Percentiles rank a stretch among this genome's conserved stretches.
Evolutionary conservation across 1,139 yeast genomes (phyloP).

Genomic region (Pneumocystis oryctolagi): DNA sequence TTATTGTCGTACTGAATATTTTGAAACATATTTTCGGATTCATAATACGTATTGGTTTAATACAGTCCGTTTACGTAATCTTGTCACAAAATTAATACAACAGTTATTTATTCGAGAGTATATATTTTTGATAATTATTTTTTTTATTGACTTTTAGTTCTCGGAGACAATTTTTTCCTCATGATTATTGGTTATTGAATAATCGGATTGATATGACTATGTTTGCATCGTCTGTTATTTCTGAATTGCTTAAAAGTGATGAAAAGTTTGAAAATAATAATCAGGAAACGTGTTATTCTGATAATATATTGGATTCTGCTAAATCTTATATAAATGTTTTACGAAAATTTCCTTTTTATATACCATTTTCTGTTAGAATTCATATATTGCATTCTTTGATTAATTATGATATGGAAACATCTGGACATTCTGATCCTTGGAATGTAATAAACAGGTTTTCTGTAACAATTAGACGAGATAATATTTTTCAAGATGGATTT

Average conservation of each 20-base stretch:
- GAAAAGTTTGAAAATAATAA: conserved; percentile 14
- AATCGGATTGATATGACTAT: conserved; percentile 18
- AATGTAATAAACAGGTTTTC: conserved; percentile 22
- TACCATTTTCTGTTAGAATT: conserved; percentile 62
- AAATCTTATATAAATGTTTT: conserved; percentile 35
- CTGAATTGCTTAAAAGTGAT: conserved; percentile 18
- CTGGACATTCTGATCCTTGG: conserved; percentile 14
- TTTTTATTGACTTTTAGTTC: conserved; percentile 20
- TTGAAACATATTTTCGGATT: neutral
- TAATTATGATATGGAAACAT: conserved; percentile 31
- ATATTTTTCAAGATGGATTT: conserved; percentile 61
- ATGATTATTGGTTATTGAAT: conserved; percentile 42
- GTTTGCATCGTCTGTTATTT: conserved; percentile 27
- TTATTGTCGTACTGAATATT: neutral
- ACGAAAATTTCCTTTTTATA: conserved; percentile 57
- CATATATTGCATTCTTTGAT: conserved; percentile 54
- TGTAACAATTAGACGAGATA: conserved; percentile 54
- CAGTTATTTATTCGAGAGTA: conserved; percentile 37
- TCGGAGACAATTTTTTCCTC: conserved; percentile 41
- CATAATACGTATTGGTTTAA: neutral
- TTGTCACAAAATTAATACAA: conserved; percentile 7
- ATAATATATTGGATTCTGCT: conserved; percentile 16
- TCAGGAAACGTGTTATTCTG: conserved; percentile 18
- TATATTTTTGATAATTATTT: neutral
- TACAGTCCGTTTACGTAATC: neutral